phyloP scores from a whole-genome alignment of 768 basidiomycete genomes.

The Mrakia gelida region DNA sequence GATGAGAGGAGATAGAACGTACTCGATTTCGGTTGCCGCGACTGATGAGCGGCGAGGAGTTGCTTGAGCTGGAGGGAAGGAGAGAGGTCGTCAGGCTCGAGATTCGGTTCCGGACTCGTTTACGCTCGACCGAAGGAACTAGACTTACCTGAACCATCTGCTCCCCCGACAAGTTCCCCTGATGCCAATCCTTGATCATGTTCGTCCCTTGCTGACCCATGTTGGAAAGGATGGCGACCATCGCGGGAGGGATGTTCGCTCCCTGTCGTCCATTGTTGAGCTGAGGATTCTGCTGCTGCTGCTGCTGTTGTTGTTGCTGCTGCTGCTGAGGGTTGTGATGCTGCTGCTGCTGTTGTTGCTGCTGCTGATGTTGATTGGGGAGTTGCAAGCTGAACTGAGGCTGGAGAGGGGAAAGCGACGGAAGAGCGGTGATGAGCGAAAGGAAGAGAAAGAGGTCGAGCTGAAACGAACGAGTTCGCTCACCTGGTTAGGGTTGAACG shows the following conservation, averaged over 20 bases:
- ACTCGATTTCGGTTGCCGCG: not conserved
- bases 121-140: not conserved
- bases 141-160: conserved; percentile 1
- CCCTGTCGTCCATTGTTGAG: not conserved
- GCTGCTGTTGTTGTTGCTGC: conserved; percentile 25
- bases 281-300: conserved; percentile 29
- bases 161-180: not conserved
- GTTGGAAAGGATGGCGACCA: not conserved
- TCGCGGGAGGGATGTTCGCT: not conserved
- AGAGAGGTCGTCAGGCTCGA: not conserved
- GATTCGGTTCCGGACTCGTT: not conserved
- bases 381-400: conserved; percentile 15
- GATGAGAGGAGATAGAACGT: not conserved
- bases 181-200: conserved; percentile 18
- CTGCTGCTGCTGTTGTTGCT: conserved; percentile 25
- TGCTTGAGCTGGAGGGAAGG: not conserved
- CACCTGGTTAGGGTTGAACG: conserved; percentile 4
- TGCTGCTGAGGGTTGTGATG: conserved; percentile 23
- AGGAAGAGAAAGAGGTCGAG: not conserved
- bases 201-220: conserved; percentile 6
- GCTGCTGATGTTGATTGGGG: conserved; percentile 19
- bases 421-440: not conserved
- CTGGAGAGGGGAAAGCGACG: not conserved
- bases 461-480: not conserved
- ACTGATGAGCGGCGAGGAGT: not conserved